Base-by-base conservation (phyloP, 2,329 filamentous ascomycete genomes). In the Venturia aucupariae region DNA sequence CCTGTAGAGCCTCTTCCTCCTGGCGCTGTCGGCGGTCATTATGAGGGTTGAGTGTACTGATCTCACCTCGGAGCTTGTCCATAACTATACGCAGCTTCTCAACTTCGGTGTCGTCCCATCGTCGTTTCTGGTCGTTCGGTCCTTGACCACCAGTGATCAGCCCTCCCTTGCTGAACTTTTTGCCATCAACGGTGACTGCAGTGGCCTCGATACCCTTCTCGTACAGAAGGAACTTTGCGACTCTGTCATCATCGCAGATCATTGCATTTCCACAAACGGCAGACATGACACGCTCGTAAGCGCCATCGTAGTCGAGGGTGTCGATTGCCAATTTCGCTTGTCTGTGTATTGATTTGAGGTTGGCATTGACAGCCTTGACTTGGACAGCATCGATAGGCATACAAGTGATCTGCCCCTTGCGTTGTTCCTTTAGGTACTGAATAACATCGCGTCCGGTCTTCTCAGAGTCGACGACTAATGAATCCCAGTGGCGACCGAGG, bases 301-400 rank as follows among this genome's bases (percentile, higher is more conserved):
- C 85, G 3, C 88, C 83, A 70, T 97, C 94, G 71, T 94, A 99
- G 72, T 96, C 92, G 70, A 99, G 93, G 0, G 92, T 95, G 74
- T 99, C 94, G 68, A 99, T 96, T 0, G 93, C 95, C 65, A 97
- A 83, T 8, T 93, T 86, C 75, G 87, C 86, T 57, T 90, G 90
- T 46, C 90, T 89, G 64, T 90, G 84, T 74, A 96, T 88, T 35
- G 92, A 90, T 76, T 97, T 97, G 68, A 99, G 81, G 66, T 90
- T 92, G 5, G 91, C 90, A 73, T 96, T 96, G 66, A 94, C 85
- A 13, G 90, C 87, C 74, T 90, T 92, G 72, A 97, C 92, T 72
- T 97, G 95, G 74, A 99, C 96, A 62, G 96, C 97, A 79, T 99
- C 94, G 22, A 99, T 82, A 0, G 94, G 94, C 67, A 97, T 92